Percentiles rank a stretch among this genome's conserved stretches.
phyloP scores from a whole-genome alignment of 2,329 filamentous ascomycete species.

The Tolypocladium guangdongense region DNA sequence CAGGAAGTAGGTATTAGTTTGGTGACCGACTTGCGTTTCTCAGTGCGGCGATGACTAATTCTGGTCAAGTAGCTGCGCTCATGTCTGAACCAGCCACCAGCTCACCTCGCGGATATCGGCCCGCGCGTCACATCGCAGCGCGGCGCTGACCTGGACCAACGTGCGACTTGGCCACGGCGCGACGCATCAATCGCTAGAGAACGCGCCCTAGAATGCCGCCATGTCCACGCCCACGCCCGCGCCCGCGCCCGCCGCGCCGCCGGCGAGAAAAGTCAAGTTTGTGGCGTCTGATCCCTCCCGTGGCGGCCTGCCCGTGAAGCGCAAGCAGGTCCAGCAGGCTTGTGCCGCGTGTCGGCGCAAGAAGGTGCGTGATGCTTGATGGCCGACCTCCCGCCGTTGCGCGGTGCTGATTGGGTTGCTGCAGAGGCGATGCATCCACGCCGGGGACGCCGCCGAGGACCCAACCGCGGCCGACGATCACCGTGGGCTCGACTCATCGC shows the following conservation, averaged over 20 bases:
- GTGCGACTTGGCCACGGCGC: neutral
- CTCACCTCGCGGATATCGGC: neutral
- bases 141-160: neutral
- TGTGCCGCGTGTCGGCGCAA: slow-evolving; percentile 43
- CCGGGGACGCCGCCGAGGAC: slow-evolving; percentile 22
- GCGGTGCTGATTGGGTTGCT: neutral
- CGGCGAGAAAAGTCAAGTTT: slow-evolving; percentile 36
- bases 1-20: too few relatives aligned
- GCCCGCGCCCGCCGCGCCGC: neutral
- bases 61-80: too few relatives aligned
- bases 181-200: neutral
- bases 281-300: slow-evolving; percentile 40
- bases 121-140: neutral
- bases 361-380: slow-evolving; percentile 28
- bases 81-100: too few relatives aligned
- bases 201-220: slow-evolving; percentile 4
- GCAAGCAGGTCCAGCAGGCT: slow-evolving; percentile 48
- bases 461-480: slow-evolving; percentile 15
- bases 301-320: slow-evolving; percentile 43
- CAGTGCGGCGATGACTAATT: neutral
- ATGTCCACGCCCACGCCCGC: slow-evolving; percentile 7
- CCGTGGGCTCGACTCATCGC: slow-evolving; percentile 13
- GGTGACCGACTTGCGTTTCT: too few relatives aligned
- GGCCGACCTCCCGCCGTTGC: neutral
- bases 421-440: slow-evolving; percentile 34